Conservation (phyloP, 2,329 filamentous ascomycete species). For the Neonectria coccinea region DNA sequence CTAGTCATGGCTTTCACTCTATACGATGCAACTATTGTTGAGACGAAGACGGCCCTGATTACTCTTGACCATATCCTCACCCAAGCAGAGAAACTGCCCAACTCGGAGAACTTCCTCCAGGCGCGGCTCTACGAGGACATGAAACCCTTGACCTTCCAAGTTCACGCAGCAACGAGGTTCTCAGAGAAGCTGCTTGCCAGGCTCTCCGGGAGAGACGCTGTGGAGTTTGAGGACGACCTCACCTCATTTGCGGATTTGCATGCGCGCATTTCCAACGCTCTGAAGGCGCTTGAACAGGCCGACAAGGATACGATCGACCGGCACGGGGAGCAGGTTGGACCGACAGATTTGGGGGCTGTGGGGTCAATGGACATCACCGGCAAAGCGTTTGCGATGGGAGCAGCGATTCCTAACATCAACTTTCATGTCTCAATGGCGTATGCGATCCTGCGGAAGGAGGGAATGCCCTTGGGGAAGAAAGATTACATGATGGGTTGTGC, state of each 20-base stretch:
- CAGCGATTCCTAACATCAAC: slow-evolving; percentile 67
- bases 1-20: slow-evolving; percentile 45
- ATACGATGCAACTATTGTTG: slow-evolving; percentile 49
- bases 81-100: slow-evolving; percentile 47
- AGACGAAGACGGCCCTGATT: slow-evolving; percentile 42
- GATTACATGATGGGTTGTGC: slow-evolving; percentile 53
- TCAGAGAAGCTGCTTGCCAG: slow-evolving; percentile 45
- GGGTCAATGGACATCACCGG: slow-evolving; percentile 40
- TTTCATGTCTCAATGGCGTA: slow-evolving; percentile 72
- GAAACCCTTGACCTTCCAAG: slow-evolving; percentile 52
- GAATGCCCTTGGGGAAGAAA: slow-evolving; percentile 69
- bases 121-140: slow-evolving; percentile 53
- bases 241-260: slow-evolving; percentile 48
- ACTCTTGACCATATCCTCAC: slow-evolving; percentile 46
- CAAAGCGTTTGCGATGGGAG: slow-evolving; percentile 57
- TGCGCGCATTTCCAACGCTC: slow-evolving; percentile 44
- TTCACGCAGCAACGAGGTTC: slow-evolving; percentile 46
- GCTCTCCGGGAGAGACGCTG: slow-evolving; percentile 44
- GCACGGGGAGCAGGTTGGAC: slow-evolving; percentile 41
- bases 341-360: slow-evolving; percentile 37
- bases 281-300: slow-evolving; percentile 44
- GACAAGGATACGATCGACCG: slow-evolving; percentile 49
- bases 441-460: slow-evolving; percentile 66
- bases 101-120: slow-evolving; percentile 44
- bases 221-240: slow-evolving; percentile 43